phyloP scores from a whole-genome alignment of 768 basidiomycete genomes.

The Sarcodon sp. region DNA sequence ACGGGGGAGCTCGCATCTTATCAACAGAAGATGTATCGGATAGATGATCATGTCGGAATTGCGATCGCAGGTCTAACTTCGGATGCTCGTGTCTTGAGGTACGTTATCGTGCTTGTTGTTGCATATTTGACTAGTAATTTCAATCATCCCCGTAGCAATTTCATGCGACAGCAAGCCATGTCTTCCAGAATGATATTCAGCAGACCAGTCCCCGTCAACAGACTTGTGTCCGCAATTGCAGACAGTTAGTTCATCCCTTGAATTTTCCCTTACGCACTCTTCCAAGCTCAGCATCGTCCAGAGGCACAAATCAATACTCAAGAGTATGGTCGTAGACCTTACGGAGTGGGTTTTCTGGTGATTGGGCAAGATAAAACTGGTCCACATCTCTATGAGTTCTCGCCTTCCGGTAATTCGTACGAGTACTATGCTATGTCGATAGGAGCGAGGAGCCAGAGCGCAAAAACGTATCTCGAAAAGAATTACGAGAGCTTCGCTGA shows the following conservation, averaged over 20 bases:
- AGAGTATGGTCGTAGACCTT: constrained; percentile 93
- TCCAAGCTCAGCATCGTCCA: constrained; percentile 15
- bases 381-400: constrained; percentile 97
- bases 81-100: constrained; percentile 96
- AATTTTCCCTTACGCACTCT: not conserved
- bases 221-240: constrained; percentile 87
- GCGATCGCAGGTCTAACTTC: constrained; percentile 98
- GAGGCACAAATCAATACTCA: constrained; percentile 99
- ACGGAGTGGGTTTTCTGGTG: constrained; percentile 97
- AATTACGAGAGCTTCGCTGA: constrained; percentile 81
- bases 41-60: constrained; percentile 99
- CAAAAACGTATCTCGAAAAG: constrained; percentile 96
- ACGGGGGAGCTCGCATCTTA: constrained; percentile 98
- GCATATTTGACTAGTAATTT: not conserved
- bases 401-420: constrained; percentile 92
- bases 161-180: constrained; percentile 99
- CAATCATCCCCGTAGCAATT: constrained; percentile 53
- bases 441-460: constrained; percentile 94
- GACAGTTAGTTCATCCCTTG: constrained; percentile 45
- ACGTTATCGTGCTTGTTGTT: constrained; percentile 10
- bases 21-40: constrained; percentile 99
- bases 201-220: constrained; percentile 86
- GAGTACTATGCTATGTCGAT: constrained; percentile 99
- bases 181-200: constrained; percentile 90
- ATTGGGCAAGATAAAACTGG: constrained; percentile 94